Evolutionary conservation across 768 basidiomycete genomes (phyloP), one percentile per base, ranked within the genome.

Genomic region (Cyclocybe cylindracea): DNA sequence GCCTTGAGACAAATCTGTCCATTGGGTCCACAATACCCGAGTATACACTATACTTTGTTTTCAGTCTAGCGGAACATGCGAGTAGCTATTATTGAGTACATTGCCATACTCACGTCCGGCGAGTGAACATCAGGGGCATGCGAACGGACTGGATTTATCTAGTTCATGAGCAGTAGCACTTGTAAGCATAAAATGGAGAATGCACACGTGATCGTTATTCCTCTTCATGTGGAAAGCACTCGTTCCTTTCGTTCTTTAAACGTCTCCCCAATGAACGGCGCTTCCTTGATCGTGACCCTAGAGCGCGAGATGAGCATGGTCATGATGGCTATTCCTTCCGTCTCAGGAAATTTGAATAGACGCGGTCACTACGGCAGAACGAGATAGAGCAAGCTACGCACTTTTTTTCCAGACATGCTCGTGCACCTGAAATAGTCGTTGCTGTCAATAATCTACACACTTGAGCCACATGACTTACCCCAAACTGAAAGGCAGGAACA

Each of bases 401-500:
- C 63, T 60, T 64, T 50, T 59, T 57, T 32, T 60, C 63, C 8
- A 64, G 51, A 36, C 63, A 64, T 4, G 60, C 63, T 38, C 60
- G 63, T 8, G 63, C 50, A 10, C 59, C 62, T 63, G 29, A 10
- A 39, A 13, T 39, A 33, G 10, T 33, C 2, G 18, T 19, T 36
- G 5, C 5, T 33, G 11, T 37, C 9, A 31, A n/a, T 35, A 16
- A 13, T 36, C 9, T 9, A 34, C 11, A 10, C 35, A 11, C 48
- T 11, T 8, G 16, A 0, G 34, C 32, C 6, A 31, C 14, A 29
- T 4, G 7, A 39, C 45, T 47, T 42, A 69, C 78, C 79, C 16
- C 39, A 61, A 67, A 48, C 76, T 79, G 59, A 82, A 83, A 4
- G 81, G 79, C 29, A 79, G 36, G 59, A 81, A 83, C 0, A 81